phyloP scores from a whole-genome alignment of 2,329 filamentous ascomycete genomes.

The Pochonia chlamydosporia region DNA sequence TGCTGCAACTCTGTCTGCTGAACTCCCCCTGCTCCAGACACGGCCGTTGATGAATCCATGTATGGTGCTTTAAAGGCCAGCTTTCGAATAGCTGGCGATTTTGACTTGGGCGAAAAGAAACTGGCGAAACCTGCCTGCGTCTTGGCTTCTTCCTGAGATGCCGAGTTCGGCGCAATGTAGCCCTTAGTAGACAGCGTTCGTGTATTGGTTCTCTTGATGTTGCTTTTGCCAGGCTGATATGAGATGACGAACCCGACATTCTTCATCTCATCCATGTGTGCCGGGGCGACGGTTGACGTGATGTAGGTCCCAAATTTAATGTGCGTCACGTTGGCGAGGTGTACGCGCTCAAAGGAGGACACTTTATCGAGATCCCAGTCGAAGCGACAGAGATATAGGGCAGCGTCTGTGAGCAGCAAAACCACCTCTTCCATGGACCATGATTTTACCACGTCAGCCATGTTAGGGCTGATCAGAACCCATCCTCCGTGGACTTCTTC shows the following conservation, averaged over 20 bases:
- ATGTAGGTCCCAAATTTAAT: slow-evolving; percentile 84
- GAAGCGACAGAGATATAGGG: slow-evolving; percentile 83
- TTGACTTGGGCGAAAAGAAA: slow-evolving; percentile 34
- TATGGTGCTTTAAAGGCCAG: slow-evolving; percentile 54
- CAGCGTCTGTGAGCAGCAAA: slow-evolving; percentile 76
- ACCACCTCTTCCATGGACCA: slow-evolving; percentile 84
- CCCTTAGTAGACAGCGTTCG: slow-evolving; percentile 61
- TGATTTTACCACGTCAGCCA: slow-evolving; percentile 62
- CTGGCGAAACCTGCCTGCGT: slow-evolving; percentile 31
- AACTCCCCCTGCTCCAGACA: slow-evolving; percentile 40
- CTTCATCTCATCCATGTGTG: slow-evolving; percentile 68
- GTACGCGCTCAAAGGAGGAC: slow-evolving; percentile 81
- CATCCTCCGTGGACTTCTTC: slow-evolving; percentile 87
- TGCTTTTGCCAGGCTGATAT: slow-evolving; percentile 66
- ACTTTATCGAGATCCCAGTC: slow-evolving; percentile 97
- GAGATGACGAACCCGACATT: slow-evolving; percentile 81
- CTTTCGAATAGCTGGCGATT: slow-evolving; percentile 29
- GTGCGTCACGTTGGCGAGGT: slow-evolving; percentile 64
- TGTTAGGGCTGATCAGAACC: slow-evolving; percentile 74
- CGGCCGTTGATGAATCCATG: slow-evolving; percentile 46
- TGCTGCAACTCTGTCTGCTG: slow-evolving; percentile 49
- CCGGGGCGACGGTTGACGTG: slow-evolving; percentile 74
- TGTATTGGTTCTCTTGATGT: slow-evolving; percentile 78
- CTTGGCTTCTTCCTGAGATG: slow-evolving; percentile 15
- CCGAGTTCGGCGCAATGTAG: slow-evolving; percentile 21